Base-by-base conservation (phyloP, 2,329 filamentous ascomycete species). In the Grosmannia clavigera region DNA sequence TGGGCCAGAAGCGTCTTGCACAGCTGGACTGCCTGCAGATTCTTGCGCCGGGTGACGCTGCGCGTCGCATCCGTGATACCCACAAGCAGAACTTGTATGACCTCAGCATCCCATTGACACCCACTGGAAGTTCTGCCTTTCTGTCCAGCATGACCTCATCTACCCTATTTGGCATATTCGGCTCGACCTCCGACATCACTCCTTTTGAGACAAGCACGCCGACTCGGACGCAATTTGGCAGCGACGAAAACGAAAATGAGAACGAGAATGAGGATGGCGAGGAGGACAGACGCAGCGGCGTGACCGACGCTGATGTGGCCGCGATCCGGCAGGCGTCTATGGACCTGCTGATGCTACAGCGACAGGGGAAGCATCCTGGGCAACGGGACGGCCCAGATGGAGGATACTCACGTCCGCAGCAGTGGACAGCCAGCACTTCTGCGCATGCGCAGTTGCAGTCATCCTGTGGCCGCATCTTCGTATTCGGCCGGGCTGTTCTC, bases 121-220 rank as follows among this genome's bases (percentile, higher is more conserved):
- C 50, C 10, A 16, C 12, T 10, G 27, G 5, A 11, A 19, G 27
- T 27, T 29, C 50, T 14, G 27, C 14, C 16, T 96, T 90, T 11
- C 82, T 90, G 61, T 77, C 91, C 68, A 95, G 96, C 70, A 80
- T 99, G 62, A 96, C 90, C 4, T 86, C 88, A 11, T 92, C 90
- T 2, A 96, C 94, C 0, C 81, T 99, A 5, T 88, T 87, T 66
- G 92, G 94, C 59, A 99, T 99, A 68, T 99, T 95, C 76, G 85
- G 85, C 33, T 12, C 50, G 27, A 31, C 84, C 84, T 7, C 82
- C 82, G 0, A 56, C 60, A 50, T 4, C 11, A 27, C 55, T 5
- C 33, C 53, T 33, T 63, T 63, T 12, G 84, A 85, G 63, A 72
- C 78, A 3, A 76, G 79, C 60, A 91, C 87, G 12, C 88, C 88